Base-by-base conservation (phyloP, 306 rosid species). In the Trichosanthes truncata region DNA sequence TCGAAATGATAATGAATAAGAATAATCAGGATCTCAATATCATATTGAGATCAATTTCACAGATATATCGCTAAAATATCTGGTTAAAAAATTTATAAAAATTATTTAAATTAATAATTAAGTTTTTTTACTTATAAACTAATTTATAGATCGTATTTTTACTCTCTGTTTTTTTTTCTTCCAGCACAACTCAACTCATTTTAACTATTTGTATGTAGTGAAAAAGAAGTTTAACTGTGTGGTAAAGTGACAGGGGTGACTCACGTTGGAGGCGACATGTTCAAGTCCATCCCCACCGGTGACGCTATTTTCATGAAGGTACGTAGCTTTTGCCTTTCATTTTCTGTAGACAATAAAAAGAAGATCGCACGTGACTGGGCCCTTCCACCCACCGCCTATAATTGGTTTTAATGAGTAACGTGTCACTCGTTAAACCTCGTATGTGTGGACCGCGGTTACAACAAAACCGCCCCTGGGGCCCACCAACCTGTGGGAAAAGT, bases 281-380 rank as follows among this genome's bases (percentile, higher is more conserved):
- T 94, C 89, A 76, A 87, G 78, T 83, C 80, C 0, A 81, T 94
- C 82, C 98, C 98, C 0, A 52, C 68, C 3, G 95, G 80, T 1
- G 97, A 94, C 72, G 95, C 89, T 1, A 91, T 92, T 78, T 94
- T 94, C 72, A 92, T 89, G 97, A 94, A 94, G 96, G 97, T 92
- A 3, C 4, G 82, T 79, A 14, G 17, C 5, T 25, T 51, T 17
- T 36, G 0, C 18, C 51, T 5, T 68, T 20, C 53, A n/a, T 21
- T 68, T 68, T 43, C 53, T 6, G 10, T 62, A 4, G 6, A 4
- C 6, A 56, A 0, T 3, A 4, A 4, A 57, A 6, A 57, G 4
- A 57, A 5, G n/a, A n/a, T 56, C 29, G 14, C 62, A 60, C 38
- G 9, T 60, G 20, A 60, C 33, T 51, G 56, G 56, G n/a, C 56